These are phyloP conservation scores for Penicillium dipodomyicola DNA, from an alignment of 495 filamentous ascomycete genomes.

Conservation along the genomic window DNA sequence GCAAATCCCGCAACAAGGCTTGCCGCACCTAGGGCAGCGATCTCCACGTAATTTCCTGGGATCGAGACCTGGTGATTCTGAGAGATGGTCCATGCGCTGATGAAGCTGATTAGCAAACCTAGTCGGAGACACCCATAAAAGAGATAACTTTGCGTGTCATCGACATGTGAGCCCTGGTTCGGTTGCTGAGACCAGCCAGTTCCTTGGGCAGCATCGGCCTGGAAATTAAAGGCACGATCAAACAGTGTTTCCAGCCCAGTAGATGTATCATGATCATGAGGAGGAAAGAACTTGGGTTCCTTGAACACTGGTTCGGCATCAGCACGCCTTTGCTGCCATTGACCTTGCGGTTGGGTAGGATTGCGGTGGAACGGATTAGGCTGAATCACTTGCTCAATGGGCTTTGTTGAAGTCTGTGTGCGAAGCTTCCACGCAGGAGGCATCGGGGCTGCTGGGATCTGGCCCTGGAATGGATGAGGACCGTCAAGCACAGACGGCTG, in stretches of 20 bases:
- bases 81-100: conserved; percentile 37
- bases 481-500: conserved; percentile 40
- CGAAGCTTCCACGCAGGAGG: conserved; percentile 62
- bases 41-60: conserved; percentile 44
- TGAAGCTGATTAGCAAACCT: conserved; percentile 31
- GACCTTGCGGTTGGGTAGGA: conserved; percentile 19
- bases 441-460: conserved; percentile 63
- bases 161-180: conserved; percentile 7
- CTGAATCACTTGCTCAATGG: conserved; percentile 36
- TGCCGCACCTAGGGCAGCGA: conserved; percentile 39
- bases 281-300: conserved; percentile 52
- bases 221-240: conserved; percentile 45
- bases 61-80: conserved; percentile 33
- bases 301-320: conserved; percentile 40
- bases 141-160: conserved; percentile 19
- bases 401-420: conserved; percentile 50
- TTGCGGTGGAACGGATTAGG: conserved; percentile 40
- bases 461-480: conserved; percentile 57
- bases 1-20: conserved; percentile 44
- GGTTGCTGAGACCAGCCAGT: conserved; percentile 16
- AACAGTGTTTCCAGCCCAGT: conserved; percentile 51
- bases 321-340: conserved; percentile 22
- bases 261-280: conserved; percentile 39
- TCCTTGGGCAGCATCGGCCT: conserved; percentile 33
- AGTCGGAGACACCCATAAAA: conserved; percentile 36